Percentiles rank a stretch among this genome's conserved stretches.
Conservation (phyloP, 2,329 filamentous ascomycete species). For the Domatiomyces globalis region DNA sequence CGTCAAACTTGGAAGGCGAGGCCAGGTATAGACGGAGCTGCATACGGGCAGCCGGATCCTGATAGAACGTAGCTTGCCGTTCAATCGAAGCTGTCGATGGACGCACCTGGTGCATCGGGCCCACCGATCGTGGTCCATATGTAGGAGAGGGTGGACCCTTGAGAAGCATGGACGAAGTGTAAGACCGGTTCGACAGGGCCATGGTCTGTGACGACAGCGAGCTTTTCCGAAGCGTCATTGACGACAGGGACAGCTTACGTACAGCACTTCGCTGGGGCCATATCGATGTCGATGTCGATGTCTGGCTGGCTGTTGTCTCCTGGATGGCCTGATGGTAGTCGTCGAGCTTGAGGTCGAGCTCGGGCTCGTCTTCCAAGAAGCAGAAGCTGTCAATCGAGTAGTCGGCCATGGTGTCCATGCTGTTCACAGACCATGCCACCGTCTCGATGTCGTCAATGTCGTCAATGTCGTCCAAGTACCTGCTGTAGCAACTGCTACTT, state of each 20-base stretch:
- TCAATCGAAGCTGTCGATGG: slow-evolving; percentile 45
- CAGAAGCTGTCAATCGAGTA: slow-evolving; percentile 54
- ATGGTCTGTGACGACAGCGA: slow-evolving; percentile 34
- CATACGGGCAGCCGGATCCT: slow-evolving; percentile 73
- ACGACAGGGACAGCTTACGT: slow-evolving; percentile 57
- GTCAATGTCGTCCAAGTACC: not conserved
- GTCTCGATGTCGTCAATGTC: not conserved
- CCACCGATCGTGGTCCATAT: slow-evolving; percentile 19
- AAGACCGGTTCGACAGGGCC: slow-evolving; percentile 24
- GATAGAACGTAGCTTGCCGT: slow-evolving; percentile 65
- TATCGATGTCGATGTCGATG: slow-evolving; percentile 2
- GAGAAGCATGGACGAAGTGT: not conserved
- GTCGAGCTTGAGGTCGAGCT: slow-evolving; percentile 56
- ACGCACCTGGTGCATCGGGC: too few relatives aligned
- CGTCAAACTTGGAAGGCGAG: slow-evolving; percentile 88
- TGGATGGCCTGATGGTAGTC: slow-evolving; percentile 53
- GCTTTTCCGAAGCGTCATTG: slow-evolving; percentile 45
- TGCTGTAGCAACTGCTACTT: not conserved
- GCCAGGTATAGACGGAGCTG: slow-evolving; percentile 77
- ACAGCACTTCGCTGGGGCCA: slow-evolving; percentile 41
- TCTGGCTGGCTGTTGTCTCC: slow-evolving; percentile 32
- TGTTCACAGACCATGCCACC: not conserved
- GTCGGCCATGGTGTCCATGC: slow-evolving; percentile 19
- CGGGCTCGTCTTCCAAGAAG: slow-evolving; percentile 60
- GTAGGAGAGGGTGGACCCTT: slow-evolving; percentile 21